A percentile compares a stretch with the other conserved stretches of the same genome.
Evolutionary conservation across 2,329 filamentous ascomycete species (phyloP).

Genomic region (Alternaria triticimaculans): DNA sequence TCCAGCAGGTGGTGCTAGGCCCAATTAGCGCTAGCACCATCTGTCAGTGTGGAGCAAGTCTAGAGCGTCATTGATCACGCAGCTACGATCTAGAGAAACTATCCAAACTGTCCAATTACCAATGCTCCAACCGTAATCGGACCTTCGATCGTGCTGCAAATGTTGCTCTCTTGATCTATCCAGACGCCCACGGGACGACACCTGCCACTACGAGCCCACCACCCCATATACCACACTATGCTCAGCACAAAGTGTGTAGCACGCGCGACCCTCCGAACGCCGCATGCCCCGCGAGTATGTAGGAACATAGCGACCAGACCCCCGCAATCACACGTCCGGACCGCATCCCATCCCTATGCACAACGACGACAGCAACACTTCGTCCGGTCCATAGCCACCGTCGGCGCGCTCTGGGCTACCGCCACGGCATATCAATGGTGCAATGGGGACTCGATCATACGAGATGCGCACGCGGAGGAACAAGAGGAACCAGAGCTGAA

Average conservation of each 20-base stretch:
- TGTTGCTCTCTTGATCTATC: constrained; percentile 21
- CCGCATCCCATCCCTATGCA: constrained; percentile 48
- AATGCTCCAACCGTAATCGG: constrained; percentile 13
- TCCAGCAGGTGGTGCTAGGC: background rate
- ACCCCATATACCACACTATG: constrained; percentile 31
- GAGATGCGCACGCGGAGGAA: constrained; percentile 58
- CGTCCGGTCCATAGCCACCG: constrained; percentile 51
- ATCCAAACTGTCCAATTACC: constrained; percentile 18
- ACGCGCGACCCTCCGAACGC: constrained; percentile 36
- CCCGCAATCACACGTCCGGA: constrained; percentile 28
- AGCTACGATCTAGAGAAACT: constrained; percentile 12
- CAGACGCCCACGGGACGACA: constrained; percentile 1
- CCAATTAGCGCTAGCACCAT: background rate
- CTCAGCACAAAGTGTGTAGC: constrained; percentile 39
- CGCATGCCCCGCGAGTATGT: constrained; percentile 32
- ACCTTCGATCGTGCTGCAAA: constrained; percentile 13
- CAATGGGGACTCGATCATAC: constrained; percentile 48
- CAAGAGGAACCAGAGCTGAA: constrained; percentile 63
- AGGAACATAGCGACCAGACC: constrained; percentile 33
- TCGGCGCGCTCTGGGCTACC: constrained; percentile 53
- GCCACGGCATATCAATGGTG: constrained; percentile 55
- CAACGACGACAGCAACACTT: constrained; percentile 56
- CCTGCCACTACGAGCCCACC: constrained; percentile 2
- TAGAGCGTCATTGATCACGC: constrained; percentile 18
- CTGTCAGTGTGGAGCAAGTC: constrained; percentile 13